Conservation (phyloP, 2,329 filamentous ascomycete species). For the Dothidotthia symphoricarpi region DNA sequence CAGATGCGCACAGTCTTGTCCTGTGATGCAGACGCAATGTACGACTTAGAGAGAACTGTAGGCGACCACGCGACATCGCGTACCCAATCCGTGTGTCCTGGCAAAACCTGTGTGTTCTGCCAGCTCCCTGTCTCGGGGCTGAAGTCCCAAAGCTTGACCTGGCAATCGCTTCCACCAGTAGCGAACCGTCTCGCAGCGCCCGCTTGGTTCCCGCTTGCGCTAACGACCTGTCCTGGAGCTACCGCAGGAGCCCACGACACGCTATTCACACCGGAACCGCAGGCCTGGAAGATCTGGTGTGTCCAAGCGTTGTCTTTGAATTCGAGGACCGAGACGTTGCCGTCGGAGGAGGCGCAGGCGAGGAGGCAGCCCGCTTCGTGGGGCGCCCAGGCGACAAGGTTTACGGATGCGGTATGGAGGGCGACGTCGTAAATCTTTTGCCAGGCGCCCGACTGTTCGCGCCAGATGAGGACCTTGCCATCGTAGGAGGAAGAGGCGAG, state of each 20-base stretch:
- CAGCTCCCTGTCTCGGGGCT: slow-evolving; percentile 55
- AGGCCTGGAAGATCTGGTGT: slow-evolving; percentile 84
- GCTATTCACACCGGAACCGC: slow-evolving; percentile 91
- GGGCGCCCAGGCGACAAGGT: slow-evolving; percentile 96
- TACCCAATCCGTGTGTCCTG: slow-evolving; percentile 93
- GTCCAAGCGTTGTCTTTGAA: slow-evolving; percentile 96
- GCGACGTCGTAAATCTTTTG: slow-evolving; percentile 90
- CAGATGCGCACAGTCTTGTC: slow-evolving; percentile 98
- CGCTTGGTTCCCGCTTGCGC: slow-evolving; percentile 58
- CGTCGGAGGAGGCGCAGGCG: slow-evolving; percentile 90
- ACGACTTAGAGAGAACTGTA: slow-evolving; percentile 90
- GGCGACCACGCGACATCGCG: slow-evolving; percentile 97
- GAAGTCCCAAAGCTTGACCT: slow-evolving; percentile 89
- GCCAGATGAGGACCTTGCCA: slow-evolving; percentile 98
- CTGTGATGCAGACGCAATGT: slow-evolving; percentile 93
- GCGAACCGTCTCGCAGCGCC: slow-evolving; percentile 75
- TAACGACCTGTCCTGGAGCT: slow-evolving; percentile 79
- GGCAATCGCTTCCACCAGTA: slow-evolving; percentile 90
- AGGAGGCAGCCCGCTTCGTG: slow-evolving; percentile 94
- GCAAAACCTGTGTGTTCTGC: slow-evolving; percentile 55
- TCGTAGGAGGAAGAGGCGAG: slow-evolving; percentile 94
- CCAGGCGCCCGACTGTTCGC: slow-evolving; percentile 65
- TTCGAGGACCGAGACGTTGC: slow-evolving; percentile 88
- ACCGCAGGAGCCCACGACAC: slow-evolving; percentile 92
- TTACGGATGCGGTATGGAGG: slow-evolving; percentile 92